A percentile compares a stretch with the other conserved stretches of the same genome.
Conservation (phyloP, 768 basidiomycete species). For the Panus rudis region DNA sequence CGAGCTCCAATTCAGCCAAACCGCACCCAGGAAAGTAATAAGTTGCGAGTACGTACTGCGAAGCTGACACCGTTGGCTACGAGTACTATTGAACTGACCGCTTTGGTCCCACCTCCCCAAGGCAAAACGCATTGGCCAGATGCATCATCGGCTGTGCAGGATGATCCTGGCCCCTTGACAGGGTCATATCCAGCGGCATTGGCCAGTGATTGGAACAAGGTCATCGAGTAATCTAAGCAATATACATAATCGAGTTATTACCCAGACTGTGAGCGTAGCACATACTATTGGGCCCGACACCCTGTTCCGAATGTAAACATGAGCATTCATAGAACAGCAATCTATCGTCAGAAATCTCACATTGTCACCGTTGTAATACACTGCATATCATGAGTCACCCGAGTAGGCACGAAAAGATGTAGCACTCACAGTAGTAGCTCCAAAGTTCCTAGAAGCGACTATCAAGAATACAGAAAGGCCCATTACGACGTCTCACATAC, state of each 20-base stretch:
- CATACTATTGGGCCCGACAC: constrained; percentile 53
- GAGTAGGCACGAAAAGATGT: background rate
- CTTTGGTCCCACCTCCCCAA: constrained; percentile 67
- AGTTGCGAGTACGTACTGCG: constrained; percentile 37
- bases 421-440: constrained; percentile 65
- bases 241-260: background rate
- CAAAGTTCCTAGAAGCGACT: constrained; percentile 46
- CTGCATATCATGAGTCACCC: constrained; percentile 27
- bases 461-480: background rate
- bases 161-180: constrained; percentile 57
- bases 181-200: constrained; percentile 73
- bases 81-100: constrained; percentile 71
- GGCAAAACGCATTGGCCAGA: constrained; percentile 75
- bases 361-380: constrained; percentile 80
- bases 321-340: background rate
- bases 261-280: background rate
- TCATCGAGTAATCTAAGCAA: constrained; percentile 53
- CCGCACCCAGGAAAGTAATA: background rate
- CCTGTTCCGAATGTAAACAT: constrained; percentile 30
- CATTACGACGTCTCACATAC: constrained; percentile 5
- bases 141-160: constrained; percentile 47
- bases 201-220: constrained; percentile 66
- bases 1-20: background rate
- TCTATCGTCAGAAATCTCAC: constrained; percentile 28
- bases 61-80: constrained; percentile 73